Base-by-base conservation (phyloP, 768 basidiomycete species). In the Omphalotus guepiniiformis region DNA sequence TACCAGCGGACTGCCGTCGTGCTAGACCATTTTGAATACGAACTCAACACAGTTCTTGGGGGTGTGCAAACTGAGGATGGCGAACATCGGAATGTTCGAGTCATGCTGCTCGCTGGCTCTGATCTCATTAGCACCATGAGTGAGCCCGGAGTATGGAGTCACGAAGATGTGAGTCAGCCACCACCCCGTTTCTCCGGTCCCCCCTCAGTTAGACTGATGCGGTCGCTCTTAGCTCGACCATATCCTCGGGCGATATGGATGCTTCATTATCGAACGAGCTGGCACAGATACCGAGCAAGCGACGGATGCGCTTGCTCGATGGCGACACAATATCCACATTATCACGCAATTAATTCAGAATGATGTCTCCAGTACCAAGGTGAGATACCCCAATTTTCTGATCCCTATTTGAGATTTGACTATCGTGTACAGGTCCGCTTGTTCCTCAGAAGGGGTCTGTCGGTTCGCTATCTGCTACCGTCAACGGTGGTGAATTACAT, bases 91-190 rank as follows among this genome's bases (percentile, higher is more conserved):
- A 71, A 77, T 60, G 84, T 89, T 53, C 84, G 84, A 53, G 76
- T 97, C 55, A 90, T 98, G 86, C 80, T 99, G 34, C 80, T 99
- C 45, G 96, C 96, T 4, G 96, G 96, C n/a, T 93, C 90, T 9
- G 96, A 99, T 68, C 74, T 99, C 57, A 98, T 98, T 65, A 83
- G 90, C 58, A 96, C 93, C 22, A 97, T 99, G 86, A 90, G 89
- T 55, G 93, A 97, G 69, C 96, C 96, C 22, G 95, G 96, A 15
- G 95, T 99, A 29, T 99, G 96, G 96, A 82, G 85, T 47, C 85
- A 93, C 58, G 75, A 81, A 50, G 96, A 99, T 76, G 93, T 95
- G 68, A 62, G 92, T 77, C 19, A 13, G 9, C 9, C 22, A 36
- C 5, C 16, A 18, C 12, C 21, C 39, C 36, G 50, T 40, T 53